Evolutionary conservation across 1,139 yeast species (phyloP).

Genomic region (Pichia sp.): DNA sequence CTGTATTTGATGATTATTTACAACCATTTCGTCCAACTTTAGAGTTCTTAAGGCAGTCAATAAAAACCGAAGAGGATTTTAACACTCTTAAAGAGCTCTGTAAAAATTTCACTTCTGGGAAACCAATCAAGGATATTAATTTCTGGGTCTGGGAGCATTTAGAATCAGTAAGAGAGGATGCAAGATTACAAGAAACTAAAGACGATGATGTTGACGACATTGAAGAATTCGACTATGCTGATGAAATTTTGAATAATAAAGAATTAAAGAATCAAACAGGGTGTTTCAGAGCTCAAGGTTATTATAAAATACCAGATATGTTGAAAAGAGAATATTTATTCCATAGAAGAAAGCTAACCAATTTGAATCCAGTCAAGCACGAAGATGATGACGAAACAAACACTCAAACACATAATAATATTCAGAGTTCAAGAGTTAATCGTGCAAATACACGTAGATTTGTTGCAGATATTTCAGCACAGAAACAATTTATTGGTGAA

Average conservation of each 20-base stretch:
- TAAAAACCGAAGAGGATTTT: conserved; percentile 75
- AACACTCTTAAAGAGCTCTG: conserved; percentile 44
- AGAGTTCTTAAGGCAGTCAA: conserved; percentile 43
- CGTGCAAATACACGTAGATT: conserved; percentile 85
- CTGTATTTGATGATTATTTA: conserved; percentile 45
- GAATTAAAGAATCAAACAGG: conserved; percentile 40
- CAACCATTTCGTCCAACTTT: conserved; percentile 35
- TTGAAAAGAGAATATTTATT: conserved; percentile 74
- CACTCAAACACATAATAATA: conserved; percentile 22
- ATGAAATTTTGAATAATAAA: conserved; percentile 20
- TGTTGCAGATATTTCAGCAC: conserved; percentile 86
- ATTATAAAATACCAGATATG: conserved; percentile 62
- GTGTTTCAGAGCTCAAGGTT: conserved; percentile 70
- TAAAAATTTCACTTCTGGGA: conserved; percentile 23
- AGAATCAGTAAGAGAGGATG: conserved; percentile 28
- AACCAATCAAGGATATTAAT: conserved; percentile 36
- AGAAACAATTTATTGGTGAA: conserved; percentile 72
- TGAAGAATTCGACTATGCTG: conserved; percentile 19
- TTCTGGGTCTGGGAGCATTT: conserved; percentile 68
- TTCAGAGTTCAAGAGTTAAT: conserved; percentile 74
- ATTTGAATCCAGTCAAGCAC: conserved; percentile 49
- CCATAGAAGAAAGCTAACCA: conserved; percentile 56
- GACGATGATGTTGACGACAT: conserved; percentile 28
- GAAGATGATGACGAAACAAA: conserved; percentile 45
- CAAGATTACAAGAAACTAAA: conserved; percentile 24